phyloP scores from a whole-genome alignment of 371 early-diverging fungal species.

The Nematocida homosporus region DNA sequence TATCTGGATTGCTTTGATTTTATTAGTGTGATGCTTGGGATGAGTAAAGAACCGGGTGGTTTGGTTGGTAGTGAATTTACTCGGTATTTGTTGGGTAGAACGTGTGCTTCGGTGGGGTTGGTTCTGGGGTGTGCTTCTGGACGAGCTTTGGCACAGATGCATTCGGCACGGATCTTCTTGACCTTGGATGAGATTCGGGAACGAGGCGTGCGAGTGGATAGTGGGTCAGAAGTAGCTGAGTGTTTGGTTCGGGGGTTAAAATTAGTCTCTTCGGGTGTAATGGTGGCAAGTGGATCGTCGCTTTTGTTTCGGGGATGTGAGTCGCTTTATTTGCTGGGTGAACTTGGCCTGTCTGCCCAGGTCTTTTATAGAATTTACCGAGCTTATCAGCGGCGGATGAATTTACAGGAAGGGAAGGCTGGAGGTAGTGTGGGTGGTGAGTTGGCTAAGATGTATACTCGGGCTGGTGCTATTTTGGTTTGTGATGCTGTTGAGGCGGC shows the following conservation, averaged over 20 bases:
- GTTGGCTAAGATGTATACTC: slow-evolving; percentile 1
- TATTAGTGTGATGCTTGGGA: too few species aligned
- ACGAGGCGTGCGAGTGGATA: not conserved
- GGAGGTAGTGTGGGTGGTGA: not conserved
- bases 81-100: slow-evolving; percentile 22
- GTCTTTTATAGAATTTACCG: not conserved
- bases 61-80: slow-evolving; percentile 15
- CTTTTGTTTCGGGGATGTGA: not conserved
- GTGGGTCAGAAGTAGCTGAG: not conserved
- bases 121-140: not conserved
- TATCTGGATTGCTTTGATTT: not conserved
- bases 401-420: not conserved
- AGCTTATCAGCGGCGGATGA: too few species aligned
- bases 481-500: not conserved
- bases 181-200: slow-evolving; percentile 8
- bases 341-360: not conserved
- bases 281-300: slow-evolving; percentile 14
- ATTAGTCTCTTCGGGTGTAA: slow-evolving; percentile 1
- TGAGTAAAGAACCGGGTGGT: not conserved
- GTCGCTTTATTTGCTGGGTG: not conserved
- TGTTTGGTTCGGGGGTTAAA: not conserved
- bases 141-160: slow-evolving; percentile 39
- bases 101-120: slow-evolving; percentile 12
- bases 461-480: not conserved
- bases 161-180: slow-evolving; percentile 41